Conservation (phyloP, 768 basidiomycete genomes). For the Russula brevipes region DNA sequence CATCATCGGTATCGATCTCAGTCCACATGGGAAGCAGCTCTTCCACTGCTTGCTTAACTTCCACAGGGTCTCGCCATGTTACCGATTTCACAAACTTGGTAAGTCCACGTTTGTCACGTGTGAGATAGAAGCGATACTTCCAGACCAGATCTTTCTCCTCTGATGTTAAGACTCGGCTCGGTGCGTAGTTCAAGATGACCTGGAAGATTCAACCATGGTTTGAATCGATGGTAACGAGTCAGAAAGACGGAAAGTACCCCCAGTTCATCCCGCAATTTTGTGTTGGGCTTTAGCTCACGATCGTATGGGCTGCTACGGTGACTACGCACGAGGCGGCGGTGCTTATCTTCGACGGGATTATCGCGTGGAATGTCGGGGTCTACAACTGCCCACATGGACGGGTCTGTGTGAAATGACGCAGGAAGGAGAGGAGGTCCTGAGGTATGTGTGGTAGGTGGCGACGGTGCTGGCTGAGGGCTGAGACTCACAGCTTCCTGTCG, state of each 20-base stretch:
- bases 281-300: conserved; percentile 93
- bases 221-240: not conserved
- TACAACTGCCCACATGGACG: conserved; percentile 77
- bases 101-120: conserved; percentile 84
- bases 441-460: conserved; percentile 36
- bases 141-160: conserved; percentile 96
- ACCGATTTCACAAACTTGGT: conserved; percentile 98
- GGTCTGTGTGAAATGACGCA: conserved; percentile 53
- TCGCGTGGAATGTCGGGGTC: conserved; percentile 90
- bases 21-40: conserved; percentile 95
- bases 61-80: conserved; percentile 92
- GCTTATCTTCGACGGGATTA: conserved; percentile 97
- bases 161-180: conserved; percentile 77
- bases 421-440: conserved; percentile 45
- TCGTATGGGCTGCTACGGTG: conserved; percentile 94
- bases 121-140: conserved; percentile 98
- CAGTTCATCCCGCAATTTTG: conserved; percentile 89
- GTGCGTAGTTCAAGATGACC: conserved; percentile 89
- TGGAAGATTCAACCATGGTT: conserved; percentile 30
- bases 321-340: conserved; percentile 87
- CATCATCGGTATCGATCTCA: conserved; percentile 95
- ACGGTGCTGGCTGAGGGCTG: conserved; percentile 37
- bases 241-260: conserved; percentile 51
- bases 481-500: conserved; percentile 16
- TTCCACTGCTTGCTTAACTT: conserved; percentile 97